phyloP scores from a whole-genome alignment of 1,284 basidiomycete genomes.

The Anthracocystis panici-leucophaei region DNA sequence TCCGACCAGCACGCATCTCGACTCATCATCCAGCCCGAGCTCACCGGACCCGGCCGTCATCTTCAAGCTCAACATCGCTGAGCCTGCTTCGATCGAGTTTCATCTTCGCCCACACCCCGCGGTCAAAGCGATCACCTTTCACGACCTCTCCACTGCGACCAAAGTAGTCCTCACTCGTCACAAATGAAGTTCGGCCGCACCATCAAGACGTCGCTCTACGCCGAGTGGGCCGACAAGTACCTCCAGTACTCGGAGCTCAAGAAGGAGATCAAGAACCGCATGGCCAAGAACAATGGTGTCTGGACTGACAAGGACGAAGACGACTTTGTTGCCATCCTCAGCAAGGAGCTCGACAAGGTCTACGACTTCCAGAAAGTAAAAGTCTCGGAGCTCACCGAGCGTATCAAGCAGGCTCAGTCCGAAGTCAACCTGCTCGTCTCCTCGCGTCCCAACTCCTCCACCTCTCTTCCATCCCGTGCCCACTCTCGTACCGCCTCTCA shows the following conservation, averaged over 20 bases:
- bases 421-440: slow-evolving; percentile 68
- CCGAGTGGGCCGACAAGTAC: slow-evolving; percentile 68
- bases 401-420: slow-evolving; percentile 67
- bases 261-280: slow-evolving; percentile 68
- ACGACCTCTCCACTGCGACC: too few relatives aligned
- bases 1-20: slow-evolving; percentile 3
- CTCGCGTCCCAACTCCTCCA: slow-evolving; percentile 53
- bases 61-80: background rate
- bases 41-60: background rate
- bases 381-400: slow-evolving; percentile 69
- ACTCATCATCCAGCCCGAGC: background rate
- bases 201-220: slow-evolving; percentile 69
- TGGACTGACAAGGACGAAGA: slow-evolving; percentile 70
- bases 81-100: background rate
- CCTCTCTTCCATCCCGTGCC: slow-evolving; percentile 54
- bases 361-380: slow-evolving; percentile 94
- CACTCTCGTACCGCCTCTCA: slow-evolving; percentile 30
- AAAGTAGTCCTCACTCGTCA: background rate
- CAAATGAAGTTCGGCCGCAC: slow-evolving; percentile 69
- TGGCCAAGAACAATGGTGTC: slow-evolving; percentile 63
- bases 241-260: slow-evolving; percentile 69
- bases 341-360: slow-evolving; percentile 92
- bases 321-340: slow-evolving; percentile 73
- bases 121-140: background rate
- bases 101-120: background rate